phyloP scores from a whole-genome alignment of 2,329 filamentous ascomycete species.

The Fusarium hainanense region DNA sequence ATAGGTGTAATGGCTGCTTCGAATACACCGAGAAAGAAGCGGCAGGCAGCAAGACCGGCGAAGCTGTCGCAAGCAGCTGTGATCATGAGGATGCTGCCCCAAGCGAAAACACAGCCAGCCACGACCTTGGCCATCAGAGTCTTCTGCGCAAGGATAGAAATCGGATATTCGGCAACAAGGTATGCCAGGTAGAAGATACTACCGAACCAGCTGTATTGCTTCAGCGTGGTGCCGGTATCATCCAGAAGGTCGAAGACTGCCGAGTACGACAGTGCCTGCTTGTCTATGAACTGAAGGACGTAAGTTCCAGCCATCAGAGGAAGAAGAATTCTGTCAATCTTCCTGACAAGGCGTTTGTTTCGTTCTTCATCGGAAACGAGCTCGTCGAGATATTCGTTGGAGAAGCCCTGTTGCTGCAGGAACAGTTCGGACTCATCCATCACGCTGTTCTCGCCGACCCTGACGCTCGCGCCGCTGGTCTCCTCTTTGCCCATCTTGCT shows the following conservation, averaged over 20 bases:
- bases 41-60: background rate
- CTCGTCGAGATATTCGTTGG: too few relatives aligned
- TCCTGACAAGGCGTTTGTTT: slow-evolving; percentile 28
- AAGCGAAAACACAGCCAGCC: background rate
- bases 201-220: slow-evolving; percentile 56
- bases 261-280: slow-evolving; percentile 42
- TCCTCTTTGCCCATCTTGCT: too few relatives aligned
- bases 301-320: slow-evolving; percentile 41
- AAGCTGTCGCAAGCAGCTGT: slow-evolving; percentile 10
- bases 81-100: background rate
- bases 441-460: background rate
- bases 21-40: slow-evolving; percentile 7
- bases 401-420: too few relatives aligned
- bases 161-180: slow-evolving; percentile 53
- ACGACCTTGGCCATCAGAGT: slow-evolving; percentile 3
- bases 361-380: too few relatives aligned
- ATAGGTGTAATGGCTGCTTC: background rate
- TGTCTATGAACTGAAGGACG: slow-evolving; percentile 45
- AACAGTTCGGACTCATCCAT: too few relatives aligned
- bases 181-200: slow-evolving; percentile 50
- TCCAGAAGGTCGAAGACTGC: slow-evolving; percentile 41
- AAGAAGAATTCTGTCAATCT: slow-evolving; percentile 42
- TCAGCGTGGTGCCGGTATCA: slow-evolving; percentile 52
- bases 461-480: too few relatives aligned
- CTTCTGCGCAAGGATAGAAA: slow-evolving; percentile 51